Percentiles rank a stretch among this genome's conserved stretches.
Evolutionary conservation across 2,329 filamentous ascomycete species (phyloP).

Genomic region (Monosporascus sp.): DNA sequence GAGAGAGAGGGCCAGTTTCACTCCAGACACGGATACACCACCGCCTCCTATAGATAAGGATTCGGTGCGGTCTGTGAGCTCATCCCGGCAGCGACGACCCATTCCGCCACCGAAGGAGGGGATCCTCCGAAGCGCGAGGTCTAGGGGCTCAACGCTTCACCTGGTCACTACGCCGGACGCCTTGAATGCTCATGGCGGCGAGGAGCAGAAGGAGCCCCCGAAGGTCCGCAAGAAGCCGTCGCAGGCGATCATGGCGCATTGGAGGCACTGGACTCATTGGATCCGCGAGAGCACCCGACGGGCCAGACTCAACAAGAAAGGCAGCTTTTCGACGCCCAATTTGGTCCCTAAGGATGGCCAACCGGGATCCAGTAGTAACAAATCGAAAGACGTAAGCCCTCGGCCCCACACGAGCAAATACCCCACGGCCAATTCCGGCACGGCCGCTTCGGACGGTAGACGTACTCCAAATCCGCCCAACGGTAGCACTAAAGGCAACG

Average conservation of each 20-base stretch:
- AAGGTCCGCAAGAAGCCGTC: constrained; percentile 53
- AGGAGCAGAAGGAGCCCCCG: constrained; percentile 25
- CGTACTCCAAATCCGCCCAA: constrained; percentile 48
- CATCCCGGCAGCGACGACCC: constrained; percentile 68
- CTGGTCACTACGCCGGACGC: constrained; percentile 64
- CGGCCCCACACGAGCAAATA: constrained; percentile 57
- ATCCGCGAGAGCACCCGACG: constrained; percentile 53
- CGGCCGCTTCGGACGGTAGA: constrained; percentile 36
- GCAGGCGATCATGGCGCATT: constrained; percentile 53
- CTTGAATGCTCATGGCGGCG: constrained; percentile 29
- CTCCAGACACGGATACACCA: constrained; percentile 41
- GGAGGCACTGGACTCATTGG: constrained; percentile 62
- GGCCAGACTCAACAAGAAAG: constrained; percentile 43
- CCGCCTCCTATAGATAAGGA: constrained; percentile 77
- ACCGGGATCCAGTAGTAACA: constrained; percentile 30
- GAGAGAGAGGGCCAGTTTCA: constrained; percentile 37
- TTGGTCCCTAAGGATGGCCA: constrained; percentile 45
- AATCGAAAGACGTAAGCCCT: constrained; percentile 48
- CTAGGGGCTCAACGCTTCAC: constrained; percentile 79
- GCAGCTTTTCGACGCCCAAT: constrained; percentile 55
- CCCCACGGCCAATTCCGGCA: constrained; percentile 33
- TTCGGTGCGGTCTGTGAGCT: constrained; percentile 67
- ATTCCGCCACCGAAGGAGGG: constrained; percentile 84
- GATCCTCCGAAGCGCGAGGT: constrained; percentile 59
- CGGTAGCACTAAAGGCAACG: constrained; percentile 35